Base-by-base conservation (phyloP, 192 early-diverging fungal genomes). In the Dimargaris xerosporica region DNA sequence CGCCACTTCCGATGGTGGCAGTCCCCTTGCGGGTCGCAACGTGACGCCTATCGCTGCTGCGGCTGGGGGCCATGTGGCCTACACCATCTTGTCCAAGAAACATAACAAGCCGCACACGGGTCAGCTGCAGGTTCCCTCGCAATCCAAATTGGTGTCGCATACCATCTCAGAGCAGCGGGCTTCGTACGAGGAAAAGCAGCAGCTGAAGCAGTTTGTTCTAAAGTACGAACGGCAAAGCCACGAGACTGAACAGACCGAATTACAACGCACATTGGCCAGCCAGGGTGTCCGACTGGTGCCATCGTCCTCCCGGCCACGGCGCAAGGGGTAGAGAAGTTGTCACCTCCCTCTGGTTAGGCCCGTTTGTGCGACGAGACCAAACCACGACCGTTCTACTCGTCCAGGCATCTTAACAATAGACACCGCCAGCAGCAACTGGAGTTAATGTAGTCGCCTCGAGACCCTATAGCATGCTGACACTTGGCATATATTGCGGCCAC, bases 141-240 rank as follows among this genome's bases (percentile, higher is more conserved):
- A 90, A 71, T 93, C 86, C 63, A 73, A 78, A 21, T 84, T 99
- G 66, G 96, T 89, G 0, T 73, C 84, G 54, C 90, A 77, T 61
- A 86, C 93, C 10, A 74, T 85, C 17, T 80, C 77, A 43, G 91
- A 94, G 66, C 89, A 91, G 67, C 87, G 93, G 71, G 85, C 86
- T 19, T 88, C 90, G 28, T 79, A 87, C 53, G 86, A 88, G 59
- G 94, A 97, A 69, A 86, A 89, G 62, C 81, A 81, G 60, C 86
- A 91, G 46, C 75, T 99, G 67, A 99, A 99, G 71, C 75, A 85
- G 64, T 70, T 97, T 31, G 96, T 99, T 12, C 76, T 99, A 28
- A 86, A 81, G 66, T 97, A 94, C 54, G 91, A 96, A 66, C n/a
- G 26, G 13, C 58, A 60, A 11, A 52, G 50, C 28, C 50, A 52